phyloP scores from a whole-genome alignment of 306 rosid species.

The Acacia acuminata region DNA sequence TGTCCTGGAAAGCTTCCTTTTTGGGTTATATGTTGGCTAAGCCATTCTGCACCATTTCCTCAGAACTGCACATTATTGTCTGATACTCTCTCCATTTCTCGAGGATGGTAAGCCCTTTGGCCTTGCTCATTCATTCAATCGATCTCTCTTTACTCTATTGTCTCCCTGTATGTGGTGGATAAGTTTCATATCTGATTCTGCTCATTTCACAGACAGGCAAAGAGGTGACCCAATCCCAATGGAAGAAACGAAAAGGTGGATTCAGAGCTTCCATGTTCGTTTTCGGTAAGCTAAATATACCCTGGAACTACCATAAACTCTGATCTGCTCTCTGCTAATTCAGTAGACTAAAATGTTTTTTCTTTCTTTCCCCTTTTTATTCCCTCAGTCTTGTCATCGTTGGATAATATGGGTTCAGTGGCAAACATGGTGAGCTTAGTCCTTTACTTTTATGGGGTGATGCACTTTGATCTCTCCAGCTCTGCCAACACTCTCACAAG shows the following conservation, averaged over 20 bases:
- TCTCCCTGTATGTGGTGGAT: neutral
- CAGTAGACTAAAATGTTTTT: neutral
- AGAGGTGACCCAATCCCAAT: slow-evolving; percentile 40
- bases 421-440: slow-evolving; percentile 85
- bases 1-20: slow-evolving; percentile 39
- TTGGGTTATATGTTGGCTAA: slow-evolving; percentile 37
- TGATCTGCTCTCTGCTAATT: neutral
- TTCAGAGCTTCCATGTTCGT: slow-evolving; percentile 70
- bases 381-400: slow-evolving; percentile 49
- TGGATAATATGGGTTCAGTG: slow-evolving; percentile 85
- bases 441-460: slow-evolving; percentile 55
- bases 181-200: slow-evolving; percentile 23
- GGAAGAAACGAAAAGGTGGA: slow-evolving; percentile 62
- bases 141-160: neutral
- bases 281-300: slow-evolving; percentile 47
- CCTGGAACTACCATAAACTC: neutral
- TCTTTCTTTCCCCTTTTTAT: neutral
- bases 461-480: slow-evolving; percentile 63
- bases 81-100: slow-evolving; percentile 26
- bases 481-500: slow-evolving; percentile 86
- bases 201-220: slow-evolving; percentile 35
- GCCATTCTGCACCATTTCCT: slow-evolving; percentile 18
- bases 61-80: slow-evolving; percentile 26
- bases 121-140: neutral
- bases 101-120: slow-evolving; percentile 40